phyloP scores from a whole-genome alignment of 2,329 filamentous ascomycete species.

The Pseudogymnoascus sp. region DNA sequence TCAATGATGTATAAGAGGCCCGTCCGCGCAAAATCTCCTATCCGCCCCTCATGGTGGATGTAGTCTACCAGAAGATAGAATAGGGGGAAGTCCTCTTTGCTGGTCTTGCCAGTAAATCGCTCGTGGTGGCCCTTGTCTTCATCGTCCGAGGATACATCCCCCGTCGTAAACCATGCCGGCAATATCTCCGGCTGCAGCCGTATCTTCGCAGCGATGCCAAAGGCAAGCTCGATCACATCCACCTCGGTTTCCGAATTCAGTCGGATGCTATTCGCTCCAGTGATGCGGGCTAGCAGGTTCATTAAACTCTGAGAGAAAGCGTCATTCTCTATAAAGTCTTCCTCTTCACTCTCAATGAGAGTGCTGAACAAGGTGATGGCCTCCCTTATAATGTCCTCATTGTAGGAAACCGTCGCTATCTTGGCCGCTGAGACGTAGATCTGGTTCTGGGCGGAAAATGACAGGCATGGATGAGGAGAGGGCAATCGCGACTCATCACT shows the following conservation, averaged over 20 bases:
- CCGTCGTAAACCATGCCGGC: conserved; percentile 79
- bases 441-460: conserved; percentile 76
- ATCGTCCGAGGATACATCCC: conserved; percentile 24
- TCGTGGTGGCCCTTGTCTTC: conserved; percentile 42
- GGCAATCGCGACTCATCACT: conserved; percentile 84
- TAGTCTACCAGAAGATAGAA: conserved; percentile 96
- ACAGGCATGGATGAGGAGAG: conserved; percentile 82
- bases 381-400: conserved; percentile 78
- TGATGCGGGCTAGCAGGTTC: conserved; percentile 72
- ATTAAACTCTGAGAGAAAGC: conserved; percentile 82
- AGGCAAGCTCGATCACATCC: conserved; percentile 83
- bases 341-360: conserved; percentile 91
- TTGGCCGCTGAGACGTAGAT: conserved; percentile 85
- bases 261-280: conserved; percentile 63
- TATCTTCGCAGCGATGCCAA: conserved; percentile 95
- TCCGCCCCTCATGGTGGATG: conserved; percentile 88
- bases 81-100: conserved; percentile 87
- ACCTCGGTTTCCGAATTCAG: conserved; percentile 75
- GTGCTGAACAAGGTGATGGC: conserved; percentile 82
- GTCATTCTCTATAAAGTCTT: conserved; percentile 82
- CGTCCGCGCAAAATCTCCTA: conserved; percentile 92
- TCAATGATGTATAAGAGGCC: conserved; percentile 94
- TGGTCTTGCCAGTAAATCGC: conserved; percentile 73
- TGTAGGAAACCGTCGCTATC: conserved; percentile 75
- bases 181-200: conserved; percentile 79